A percentile compares a stretch with the other conserved stretches of the same genome.
These are phyloP conservation scores for Phytophthora crassamura DNA, from an alignment of 352 stramenopile species.

Conservation along the genomic window DNA sequence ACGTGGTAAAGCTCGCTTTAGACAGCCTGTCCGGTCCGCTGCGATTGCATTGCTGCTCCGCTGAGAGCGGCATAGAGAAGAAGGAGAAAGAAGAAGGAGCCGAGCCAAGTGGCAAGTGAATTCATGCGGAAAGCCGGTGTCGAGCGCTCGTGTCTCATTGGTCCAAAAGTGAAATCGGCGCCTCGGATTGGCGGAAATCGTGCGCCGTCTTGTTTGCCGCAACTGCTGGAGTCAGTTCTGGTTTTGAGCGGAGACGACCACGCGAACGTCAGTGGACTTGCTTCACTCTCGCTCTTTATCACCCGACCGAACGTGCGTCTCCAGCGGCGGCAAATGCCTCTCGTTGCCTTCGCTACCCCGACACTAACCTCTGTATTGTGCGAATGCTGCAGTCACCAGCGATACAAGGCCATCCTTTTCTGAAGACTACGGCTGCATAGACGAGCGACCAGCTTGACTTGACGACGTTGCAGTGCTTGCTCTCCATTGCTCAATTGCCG, in stretches of 20 bases:
- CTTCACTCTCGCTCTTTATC: constrained; percentile 11
- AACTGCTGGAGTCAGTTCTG: constrained; percentile 62
- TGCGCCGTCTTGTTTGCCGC: constrained; percentile 8
- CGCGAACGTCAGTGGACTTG: constrained; percentile 2
- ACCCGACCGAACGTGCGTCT: constrained; percentile 30
- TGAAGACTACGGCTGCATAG: constrained; percentile 26
- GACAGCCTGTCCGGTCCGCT: background rate
- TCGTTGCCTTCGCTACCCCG: background rate
- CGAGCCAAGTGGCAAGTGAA: background rate
- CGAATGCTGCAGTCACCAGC: constrained; percentile 25
- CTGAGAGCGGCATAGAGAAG: constrained; percentile 8
- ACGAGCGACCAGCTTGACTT: constrained; percentile 13
- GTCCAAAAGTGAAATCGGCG: background rate
- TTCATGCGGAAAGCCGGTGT: too few relatives aligned
- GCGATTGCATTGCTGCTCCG: too few relatives aligned
- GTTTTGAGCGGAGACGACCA: constrained; percentile 50
- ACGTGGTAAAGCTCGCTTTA: background rate
- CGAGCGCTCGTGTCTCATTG: background rate
- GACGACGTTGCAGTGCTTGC: constrained; percentile 17
- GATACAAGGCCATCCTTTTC: constrained; percentile 5
- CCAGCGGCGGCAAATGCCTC: background rate
- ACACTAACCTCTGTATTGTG: background rate
- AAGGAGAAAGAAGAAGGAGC: too few relatives aligned
- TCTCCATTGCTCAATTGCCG: constrained; percentile 1
- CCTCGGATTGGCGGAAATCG: constrained; percentile 17